Evolutionary conservation across 148 eudicot genomes (phyloP).

Genomic region (Nyssa sinensis): DNA sequence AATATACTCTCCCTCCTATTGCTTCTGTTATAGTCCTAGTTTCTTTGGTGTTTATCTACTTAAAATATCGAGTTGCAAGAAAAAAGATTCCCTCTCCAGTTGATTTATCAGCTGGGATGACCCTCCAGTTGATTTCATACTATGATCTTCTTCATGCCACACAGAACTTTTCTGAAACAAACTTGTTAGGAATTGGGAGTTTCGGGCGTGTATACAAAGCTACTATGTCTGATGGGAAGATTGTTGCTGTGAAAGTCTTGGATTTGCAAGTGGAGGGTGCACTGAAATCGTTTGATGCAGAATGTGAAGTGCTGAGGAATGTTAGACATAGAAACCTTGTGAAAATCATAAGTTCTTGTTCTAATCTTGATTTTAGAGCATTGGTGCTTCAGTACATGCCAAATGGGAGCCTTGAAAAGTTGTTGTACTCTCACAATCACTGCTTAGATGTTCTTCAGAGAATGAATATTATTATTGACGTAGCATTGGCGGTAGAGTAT

Average conservation of each 20-base stretch:
- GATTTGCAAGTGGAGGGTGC: constrained; percentile 1
- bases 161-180: neutral
- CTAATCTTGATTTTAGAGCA: too few species aligned
- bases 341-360: neutral
- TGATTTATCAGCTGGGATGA: neutral
- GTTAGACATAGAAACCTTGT: constrained; percentile 4
- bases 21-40: neutral
- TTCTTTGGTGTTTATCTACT: neutral
- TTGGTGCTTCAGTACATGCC: neutral
- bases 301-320: constrained; percentile 1
- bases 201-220: constrained; percentile 5
- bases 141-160: neutral
- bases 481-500: neutral
- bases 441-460: too few species aligned
- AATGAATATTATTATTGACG: too few species aligned
- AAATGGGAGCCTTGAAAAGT: constrained; percentile 7
- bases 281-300: neutral
- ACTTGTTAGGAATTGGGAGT: neutral
- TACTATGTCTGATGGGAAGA: neutral
- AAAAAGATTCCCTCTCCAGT: neutral
- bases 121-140: neutral
- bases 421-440: neutral
- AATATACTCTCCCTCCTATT: neutral
- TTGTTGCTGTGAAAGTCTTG: constrained; percentile 10
- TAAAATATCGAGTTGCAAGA: neutral